Conservation (phyloP, 1,284 basidiomycete species). For the Wallemia ichthyophaga region DNA sequence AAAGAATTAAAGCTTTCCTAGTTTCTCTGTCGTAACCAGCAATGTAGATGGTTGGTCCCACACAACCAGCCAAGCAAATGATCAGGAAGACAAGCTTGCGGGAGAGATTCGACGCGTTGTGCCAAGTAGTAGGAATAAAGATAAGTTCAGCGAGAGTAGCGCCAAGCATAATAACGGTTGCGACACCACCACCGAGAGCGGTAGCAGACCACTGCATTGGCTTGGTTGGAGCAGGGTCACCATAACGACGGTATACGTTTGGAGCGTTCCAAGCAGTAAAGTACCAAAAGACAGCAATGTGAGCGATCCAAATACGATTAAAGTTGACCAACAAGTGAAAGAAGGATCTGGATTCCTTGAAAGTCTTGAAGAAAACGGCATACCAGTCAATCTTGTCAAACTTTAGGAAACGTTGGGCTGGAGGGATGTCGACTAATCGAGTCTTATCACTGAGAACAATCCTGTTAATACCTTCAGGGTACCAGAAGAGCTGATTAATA, state of each 20-base stretch:
- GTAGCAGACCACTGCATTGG: constrained; percentile 65
- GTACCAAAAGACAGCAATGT: constrained; percentile 71
- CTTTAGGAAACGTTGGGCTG: constrained; percentile 72
- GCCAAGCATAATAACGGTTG: constrained; percentile 68
- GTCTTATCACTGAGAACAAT: constrained; percentile 74
- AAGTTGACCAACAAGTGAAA: constrained; percentile 87
- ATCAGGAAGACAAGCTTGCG: constrained; percentile 56
- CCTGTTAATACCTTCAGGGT: constrained; percentile 86
- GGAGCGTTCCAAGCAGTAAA: constrained; percentile 86
- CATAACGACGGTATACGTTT: constrained; percentile 36
- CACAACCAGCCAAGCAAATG: constrained; percentile 52
- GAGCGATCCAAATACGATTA: constrained; percentile 88
- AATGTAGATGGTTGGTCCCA: constrained; percentile 71
- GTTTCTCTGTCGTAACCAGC: constrained; percentile 37
- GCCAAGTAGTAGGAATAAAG: constrained; percentile 89
- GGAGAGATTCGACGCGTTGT: constrained; percentile 74
- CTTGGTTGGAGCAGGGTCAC: constrained; percentile 23
- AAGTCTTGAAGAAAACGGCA: constrained; percentile 84
- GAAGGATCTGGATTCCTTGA: constrained; percentile 78
- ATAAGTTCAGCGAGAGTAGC: constrained; percentile 77
- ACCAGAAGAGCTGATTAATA: constrained; percentile 98
- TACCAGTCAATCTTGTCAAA: constrained; percentile 86
- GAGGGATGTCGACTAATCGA: constrained; percentile 59
- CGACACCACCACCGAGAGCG: constrained; percentile 65
- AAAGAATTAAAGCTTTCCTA: constrained; percentile 43